These are phyloP conservation scores for Solanum ossicruentum DNA, from an alignment of 257 asterid species.

Conservation along the genomic window DNA sequence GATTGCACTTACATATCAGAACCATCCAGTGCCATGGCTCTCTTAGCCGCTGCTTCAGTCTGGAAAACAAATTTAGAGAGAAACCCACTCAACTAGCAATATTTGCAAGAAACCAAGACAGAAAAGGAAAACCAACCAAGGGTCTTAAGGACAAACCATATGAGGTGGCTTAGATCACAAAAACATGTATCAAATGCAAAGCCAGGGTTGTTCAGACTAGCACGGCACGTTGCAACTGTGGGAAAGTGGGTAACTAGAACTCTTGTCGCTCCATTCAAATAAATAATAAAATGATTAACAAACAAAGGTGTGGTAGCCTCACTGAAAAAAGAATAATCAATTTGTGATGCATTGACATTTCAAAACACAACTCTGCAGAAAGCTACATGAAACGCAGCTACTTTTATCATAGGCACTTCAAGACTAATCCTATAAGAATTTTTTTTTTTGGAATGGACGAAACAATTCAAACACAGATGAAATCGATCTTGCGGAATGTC, in stretches of 20 bases:
- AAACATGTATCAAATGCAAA: background rate
- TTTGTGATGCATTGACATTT: background rate
- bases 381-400: background rate
- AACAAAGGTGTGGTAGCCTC: background rate
- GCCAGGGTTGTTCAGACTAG: background rate
- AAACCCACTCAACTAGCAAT: background rate
- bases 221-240: background rate
- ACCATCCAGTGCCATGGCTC: constrained; percentile 89
- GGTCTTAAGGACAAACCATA: background rate
- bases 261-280: background rate
- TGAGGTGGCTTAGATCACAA: background rate
- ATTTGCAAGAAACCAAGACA: background rate
- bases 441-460: background rate
- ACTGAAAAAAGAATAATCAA: background rate
- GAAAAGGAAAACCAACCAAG: background rate
- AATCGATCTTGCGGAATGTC: background rate
- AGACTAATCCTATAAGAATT: background rate
- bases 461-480: background rate
- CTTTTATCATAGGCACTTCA: background rate
- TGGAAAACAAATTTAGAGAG: constrained; percentile 18
- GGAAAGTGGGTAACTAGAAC: background rate
- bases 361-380: background rate
- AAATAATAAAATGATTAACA: background rate
- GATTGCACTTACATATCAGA: constrained; percentile 69
- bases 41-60: constrained; percentile 90